Evolutionary conservation across 441 rosid genomes (phyloP).

Genomic region (Corymbia citriodora): DNA sequence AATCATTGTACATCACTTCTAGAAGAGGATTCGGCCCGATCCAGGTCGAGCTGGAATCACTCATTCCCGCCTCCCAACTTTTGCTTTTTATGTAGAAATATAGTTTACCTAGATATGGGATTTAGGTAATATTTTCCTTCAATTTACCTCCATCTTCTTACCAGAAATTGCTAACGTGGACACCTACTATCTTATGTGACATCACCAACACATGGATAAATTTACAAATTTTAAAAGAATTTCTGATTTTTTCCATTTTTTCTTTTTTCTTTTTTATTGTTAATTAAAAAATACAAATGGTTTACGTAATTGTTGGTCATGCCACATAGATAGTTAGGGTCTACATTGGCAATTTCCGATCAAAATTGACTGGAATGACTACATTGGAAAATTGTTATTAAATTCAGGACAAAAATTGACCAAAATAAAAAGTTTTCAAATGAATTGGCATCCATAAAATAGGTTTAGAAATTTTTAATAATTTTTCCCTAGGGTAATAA

Average conservation of each 20-base stretch:
- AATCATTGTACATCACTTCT: neutral
- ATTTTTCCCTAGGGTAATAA: neutral
- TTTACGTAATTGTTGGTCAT: accelerated
- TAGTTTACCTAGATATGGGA: neutral
- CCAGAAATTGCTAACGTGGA: accelerated
- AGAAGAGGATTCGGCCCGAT: neutral
- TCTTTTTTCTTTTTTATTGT: neutral
- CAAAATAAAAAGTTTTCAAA: neutral
- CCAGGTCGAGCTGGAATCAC: neutral
- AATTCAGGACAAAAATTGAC: neutral
- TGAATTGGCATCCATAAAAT: neutral
- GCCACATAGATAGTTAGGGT: accelerated
- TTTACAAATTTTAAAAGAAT: neutral
- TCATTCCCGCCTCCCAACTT: neutral
- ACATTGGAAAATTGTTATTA: neutral
- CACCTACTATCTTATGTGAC: neutral
- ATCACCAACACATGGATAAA: neutral
- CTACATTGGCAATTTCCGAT: accelerated
- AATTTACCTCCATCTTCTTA: neutral
- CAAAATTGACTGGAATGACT: neutral
- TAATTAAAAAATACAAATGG: neutral
- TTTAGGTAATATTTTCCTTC: neutral
- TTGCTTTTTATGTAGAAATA: neutral
- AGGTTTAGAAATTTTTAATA: neutral
- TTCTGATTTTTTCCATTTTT: neutral